These are phyloP conservation scores for Cladophialophora carrionii DNA, from an alignment of 2,329 filamentous ascomycete genomes.

Conservation along the genomic window DNA sequence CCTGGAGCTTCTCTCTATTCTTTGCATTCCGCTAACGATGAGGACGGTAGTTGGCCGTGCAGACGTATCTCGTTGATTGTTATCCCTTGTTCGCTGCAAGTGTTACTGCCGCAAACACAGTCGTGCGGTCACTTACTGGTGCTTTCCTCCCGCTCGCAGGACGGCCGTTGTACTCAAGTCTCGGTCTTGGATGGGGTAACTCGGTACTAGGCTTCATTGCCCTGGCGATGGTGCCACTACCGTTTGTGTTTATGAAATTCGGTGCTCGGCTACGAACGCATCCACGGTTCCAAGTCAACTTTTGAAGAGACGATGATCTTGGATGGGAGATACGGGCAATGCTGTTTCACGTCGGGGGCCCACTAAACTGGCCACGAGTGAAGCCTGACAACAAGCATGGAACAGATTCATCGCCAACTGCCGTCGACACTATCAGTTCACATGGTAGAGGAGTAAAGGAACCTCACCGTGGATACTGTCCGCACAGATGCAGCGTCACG, in stretches of 20 bases:
- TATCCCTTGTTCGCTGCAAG: slow-evolving; percentile 54
- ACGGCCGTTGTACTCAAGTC: slow-evolving; percentile 44
- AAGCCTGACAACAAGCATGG: no score
- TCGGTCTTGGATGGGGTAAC: slow-evolving; percentile 48
- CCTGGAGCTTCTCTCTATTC: not conserved
- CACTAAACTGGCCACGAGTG: not conserved
- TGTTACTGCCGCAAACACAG: slow-evolving; percentile 53
- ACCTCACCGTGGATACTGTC: no score
- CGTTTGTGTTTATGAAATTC: slow-evolving; percentile 18
- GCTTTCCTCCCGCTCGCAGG: slow-evolving; percentile 57
- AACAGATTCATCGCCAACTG: no score
- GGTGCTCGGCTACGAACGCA: slow-evolving; percentile 20
- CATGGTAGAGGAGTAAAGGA: no score
- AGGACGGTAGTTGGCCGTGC: slow-evolving; percentile 37
- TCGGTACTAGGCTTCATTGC: slow-evolving; percentile 50
- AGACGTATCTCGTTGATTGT: slow-evolving; percentile 41
- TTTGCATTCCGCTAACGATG: slow-evolving; percentile 19
- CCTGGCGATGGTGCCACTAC: slow-evolving; percentile 39
- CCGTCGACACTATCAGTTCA: no score
- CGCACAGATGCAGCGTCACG: no score
- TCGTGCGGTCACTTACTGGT: slow-evolving; percentile 51
- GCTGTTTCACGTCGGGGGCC: no score
- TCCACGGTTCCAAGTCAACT: slow-evolving; percentile 20
- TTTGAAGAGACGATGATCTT: not conserved
- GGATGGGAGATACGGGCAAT: no score